Evolutionary conservation across 2,329 filamentous ascomycete genomes (phyloP), one percentile per base, ranked within the genome.

Genomic region (Myriosclerotinia scirpicola): DNA sequence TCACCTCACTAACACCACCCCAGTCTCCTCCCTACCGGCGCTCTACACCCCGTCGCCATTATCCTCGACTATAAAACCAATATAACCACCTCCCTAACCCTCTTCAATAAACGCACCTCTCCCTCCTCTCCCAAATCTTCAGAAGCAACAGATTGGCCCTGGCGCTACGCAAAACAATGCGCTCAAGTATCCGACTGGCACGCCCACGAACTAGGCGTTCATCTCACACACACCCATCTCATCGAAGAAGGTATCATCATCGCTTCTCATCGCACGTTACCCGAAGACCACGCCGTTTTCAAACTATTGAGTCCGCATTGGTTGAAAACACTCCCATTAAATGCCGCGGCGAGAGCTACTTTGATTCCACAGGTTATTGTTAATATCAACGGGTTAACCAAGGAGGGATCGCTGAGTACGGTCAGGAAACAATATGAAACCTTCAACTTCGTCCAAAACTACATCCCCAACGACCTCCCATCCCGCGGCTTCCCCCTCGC

Each of bases 91-190:
- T 83, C 81, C 0, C 78, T 84, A 56, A 79, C 78, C 53, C 79
- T 83, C 67, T 84, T 82, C 77, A 84, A 84, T 74, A 76, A 77
- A 59, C 76, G 80, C 1, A 69, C 78, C 38, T 70, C 68, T 0
- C 77, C 80, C 0, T 68, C 71, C 0, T 76, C 78, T 44, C 68
- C 74, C 0, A 72, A 68, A 5, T 66, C 65, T 20, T 69, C 73
- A 15, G 78, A 82, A 68, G 77, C 76, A 63, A 71, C 74, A 2
- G 82, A 84, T 74, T 84, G 81, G 81, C 77, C 81, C 0, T 84
- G 82, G 82, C 75, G 82, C 54, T 84, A 83, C 70, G 82, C 82
- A 26, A 84, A 84, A 73, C 82, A 79, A 0, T 83, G 80, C 56
- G 79, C 78, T 1, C 81, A 83, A 67, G 76, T 78, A 1, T 77